phyloP scores from a whole-genome alignment of 2,329 filamentous ascomycete species.

The Paecilomyces variotii region DNA sequence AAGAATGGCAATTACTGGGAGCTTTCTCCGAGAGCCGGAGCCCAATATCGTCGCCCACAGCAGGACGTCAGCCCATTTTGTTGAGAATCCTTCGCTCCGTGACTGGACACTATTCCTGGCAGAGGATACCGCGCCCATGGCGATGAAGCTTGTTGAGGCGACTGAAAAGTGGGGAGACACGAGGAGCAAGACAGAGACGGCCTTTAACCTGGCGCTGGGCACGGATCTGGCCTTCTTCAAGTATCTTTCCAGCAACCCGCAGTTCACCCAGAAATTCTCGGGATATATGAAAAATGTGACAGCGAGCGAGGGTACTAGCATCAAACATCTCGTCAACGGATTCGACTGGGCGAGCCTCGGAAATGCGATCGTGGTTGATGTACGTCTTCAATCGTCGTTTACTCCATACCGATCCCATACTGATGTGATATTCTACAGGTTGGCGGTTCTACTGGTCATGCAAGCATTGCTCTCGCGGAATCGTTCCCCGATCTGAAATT shows the following conservation, averaged over 20 bases:
- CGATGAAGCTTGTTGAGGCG: constrained; percentile 15
- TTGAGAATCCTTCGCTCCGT: constrained; percentile 14
- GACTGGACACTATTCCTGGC: constrained; percentile 50
- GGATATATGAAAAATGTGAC: constrained; percentile 49
- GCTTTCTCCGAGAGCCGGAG: constrained; percentile 47
- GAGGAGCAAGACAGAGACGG: constrained; percentile 13
- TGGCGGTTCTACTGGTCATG: constrained; percentile 52
- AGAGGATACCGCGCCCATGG: constrained; percentile 10
- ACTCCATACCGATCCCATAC: background rate
- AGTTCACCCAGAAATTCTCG: constrained; percentile 44
- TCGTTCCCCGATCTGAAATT: constrained; percentile 46
- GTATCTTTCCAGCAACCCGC: constrained; percentile 16
- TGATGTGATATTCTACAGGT: constrained; percentile 6
- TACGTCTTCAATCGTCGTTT: background rate
- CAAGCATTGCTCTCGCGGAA: constrained; percentile 48
- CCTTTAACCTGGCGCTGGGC: constrained; percentile 20
- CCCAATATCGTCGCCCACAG: constrained; percentile 49
- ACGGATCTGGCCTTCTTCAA: constrained; percentile 26
- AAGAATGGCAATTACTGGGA: constrained; percentile 51
- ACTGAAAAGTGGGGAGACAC: constrained; percentile 14
- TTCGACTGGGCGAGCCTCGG: constrained; percentile 20
- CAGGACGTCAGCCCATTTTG: constrained; percentile 44
- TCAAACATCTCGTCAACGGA: constrained; percentile 40
- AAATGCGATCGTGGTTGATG: constrained; percentile 47
- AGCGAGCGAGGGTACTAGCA: constrained; percentile 49